Percentiles rank a stretch among this genome's conserved stretches.
phyloP scores from a whole-genome alignment of 2,329 filamentous ascomycete genomes.

The Fusarium protoensiforme region DNA sequence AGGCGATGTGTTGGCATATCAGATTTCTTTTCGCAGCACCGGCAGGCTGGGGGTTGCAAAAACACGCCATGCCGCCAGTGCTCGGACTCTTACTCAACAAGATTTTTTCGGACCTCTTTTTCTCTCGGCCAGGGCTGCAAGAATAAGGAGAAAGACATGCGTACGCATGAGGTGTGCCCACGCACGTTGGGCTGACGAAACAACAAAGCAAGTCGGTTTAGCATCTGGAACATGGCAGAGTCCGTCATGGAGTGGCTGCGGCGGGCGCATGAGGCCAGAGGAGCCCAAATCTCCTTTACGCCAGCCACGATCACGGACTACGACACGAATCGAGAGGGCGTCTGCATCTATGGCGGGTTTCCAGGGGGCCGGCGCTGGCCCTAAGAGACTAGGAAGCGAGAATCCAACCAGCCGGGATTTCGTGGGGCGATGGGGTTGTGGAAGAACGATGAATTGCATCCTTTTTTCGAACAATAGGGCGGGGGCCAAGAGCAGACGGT shows the following conservation, averaged over 20 bases:
- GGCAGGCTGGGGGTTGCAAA: not conserved
- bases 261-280: constrained; percentile 18
- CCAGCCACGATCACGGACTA: constrained; percentile 41
- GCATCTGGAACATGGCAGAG: constrained; percentile 1
- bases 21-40: not conserved
- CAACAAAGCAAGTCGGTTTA: constrained; percentile 18
- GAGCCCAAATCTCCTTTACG: constrained; percentile 39
- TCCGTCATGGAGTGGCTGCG: constrained; percentile 24
- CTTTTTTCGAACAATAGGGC: not conserved
- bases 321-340: constrained; percentile 38
- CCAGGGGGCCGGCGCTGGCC: constrained; percentile 19
- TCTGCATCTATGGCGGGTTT: constrained; percentile 30
- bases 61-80: not conserved
- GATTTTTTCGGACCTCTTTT: not conserved
- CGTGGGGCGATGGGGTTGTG: constrained; percentile 4
- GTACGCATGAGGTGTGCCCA: not conserved
- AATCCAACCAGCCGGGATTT: constrained; percentile 6
- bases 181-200: constrained; percentile 10
- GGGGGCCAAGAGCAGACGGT: not conserved
- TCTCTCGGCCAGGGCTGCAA: constrained; percentile 12
- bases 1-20: not conserved
- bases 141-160: constrained; percentile 26
- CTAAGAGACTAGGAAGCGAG: constrained; percentile 7
- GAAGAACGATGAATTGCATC: constrained; percentile 4
- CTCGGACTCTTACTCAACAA: not conserved